Conservation (phyloP, 345 rosid genomes). For the Theobroma cacao region DNA sequence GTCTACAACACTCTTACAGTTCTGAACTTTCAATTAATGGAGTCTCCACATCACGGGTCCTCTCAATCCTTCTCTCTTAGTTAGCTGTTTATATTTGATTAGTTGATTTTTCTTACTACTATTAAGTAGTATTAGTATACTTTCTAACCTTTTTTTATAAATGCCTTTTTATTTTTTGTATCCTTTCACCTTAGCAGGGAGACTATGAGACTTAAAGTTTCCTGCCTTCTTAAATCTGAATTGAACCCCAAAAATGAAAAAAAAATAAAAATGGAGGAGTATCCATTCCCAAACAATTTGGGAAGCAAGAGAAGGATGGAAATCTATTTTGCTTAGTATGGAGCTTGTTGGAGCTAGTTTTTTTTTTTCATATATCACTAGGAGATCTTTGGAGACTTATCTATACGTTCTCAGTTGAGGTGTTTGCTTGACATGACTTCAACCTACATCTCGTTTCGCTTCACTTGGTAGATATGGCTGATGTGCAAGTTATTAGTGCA, state of each 20-base stretch:
- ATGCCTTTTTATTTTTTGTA: neutral
- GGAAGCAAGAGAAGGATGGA: constrained; percentile 1
- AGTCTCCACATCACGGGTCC: constrained; percentile 53
- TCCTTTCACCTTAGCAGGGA: neutral
- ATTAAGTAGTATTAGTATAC: neutral
- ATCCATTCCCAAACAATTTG: neutral
- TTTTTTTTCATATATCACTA: neutral
- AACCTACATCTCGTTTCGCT: neutral
- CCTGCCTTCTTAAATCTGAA: neutral
- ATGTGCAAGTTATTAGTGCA: neutral
- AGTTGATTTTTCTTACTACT: neutral
- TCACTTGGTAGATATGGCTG: neutral
- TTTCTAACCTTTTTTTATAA: neutral
- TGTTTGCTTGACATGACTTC: neutral
- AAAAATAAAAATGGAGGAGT: neutral
- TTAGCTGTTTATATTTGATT: constrained; percentile 7
- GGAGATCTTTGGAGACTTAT: neutral
- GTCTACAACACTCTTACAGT: constrained; percentile 48
- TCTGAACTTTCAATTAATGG: constrained; percentile 57
- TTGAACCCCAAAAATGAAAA: neutral
- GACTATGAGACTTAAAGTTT: neutral
- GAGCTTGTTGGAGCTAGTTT: neutral
- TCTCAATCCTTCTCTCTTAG: constrained; percentile 21
- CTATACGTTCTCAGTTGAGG: neutral
- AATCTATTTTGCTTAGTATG: neutral